These are phyloP conservation scores for Suhomyces bribrorum DNA, from an alignment of 1,139 yeast species.

Conservation along the genomic window DNA sequence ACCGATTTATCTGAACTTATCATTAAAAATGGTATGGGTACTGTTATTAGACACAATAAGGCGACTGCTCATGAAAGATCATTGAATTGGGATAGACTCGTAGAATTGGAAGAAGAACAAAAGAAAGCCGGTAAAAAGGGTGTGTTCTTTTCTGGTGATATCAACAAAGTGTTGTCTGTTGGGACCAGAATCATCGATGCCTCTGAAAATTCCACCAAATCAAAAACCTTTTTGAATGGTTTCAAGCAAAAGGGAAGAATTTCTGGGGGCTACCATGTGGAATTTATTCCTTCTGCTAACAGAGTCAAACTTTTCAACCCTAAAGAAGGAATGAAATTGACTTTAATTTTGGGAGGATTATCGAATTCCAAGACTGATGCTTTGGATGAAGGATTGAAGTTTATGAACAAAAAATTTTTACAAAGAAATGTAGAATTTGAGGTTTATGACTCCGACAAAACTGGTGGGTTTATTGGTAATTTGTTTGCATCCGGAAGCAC, in stretches of 20 bases:
- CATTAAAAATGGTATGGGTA: constrained; percentile 67
- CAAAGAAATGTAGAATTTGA: constrained; percentile 77
- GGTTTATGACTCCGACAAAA: constrained; percentile 68
- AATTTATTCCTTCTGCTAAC: constrained; percentile 66
- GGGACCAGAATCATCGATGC: constrained; percentile 75
- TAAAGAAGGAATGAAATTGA: constrained; percentile 67
- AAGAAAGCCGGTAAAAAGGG: constrained; percentile 58
- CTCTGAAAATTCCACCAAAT: constrained; percentile 69
- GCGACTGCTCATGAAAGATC: constrained; percentile 71
- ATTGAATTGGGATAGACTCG: constrained; percentile 71
- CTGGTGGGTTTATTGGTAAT: constrained; percentile 82
- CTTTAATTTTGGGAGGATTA: constrained; percentile 77
- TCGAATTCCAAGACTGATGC: constrained; percentile 49
- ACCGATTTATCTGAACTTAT: constrained; percentile 63
- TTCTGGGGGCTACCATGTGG: constrained; percentile 63
- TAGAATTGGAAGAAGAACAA: constrained; percentile 70
- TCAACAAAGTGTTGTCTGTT: constrained; percentile 51
- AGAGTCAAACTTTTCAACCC: constrained; percentile 70
- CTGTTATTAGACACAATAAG: constrained; percentile 77
- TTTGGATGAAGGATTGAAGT: constrained; percentile 57
- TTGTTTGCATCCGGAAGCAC: constrained; percentile 52
- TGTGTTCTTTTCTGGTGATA: constrained; percentile 48
- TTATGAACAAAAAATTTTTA: constrained; percentile 54
- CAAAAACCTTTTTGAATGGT: constrained; percentile 72
- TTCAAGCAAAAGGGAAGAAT: constrained; percentile 67